phyloP scores from a whole-genome alignment of 2,329 filamentous ascomycete species.

The Verticillium zaregamsianum region DNA sequence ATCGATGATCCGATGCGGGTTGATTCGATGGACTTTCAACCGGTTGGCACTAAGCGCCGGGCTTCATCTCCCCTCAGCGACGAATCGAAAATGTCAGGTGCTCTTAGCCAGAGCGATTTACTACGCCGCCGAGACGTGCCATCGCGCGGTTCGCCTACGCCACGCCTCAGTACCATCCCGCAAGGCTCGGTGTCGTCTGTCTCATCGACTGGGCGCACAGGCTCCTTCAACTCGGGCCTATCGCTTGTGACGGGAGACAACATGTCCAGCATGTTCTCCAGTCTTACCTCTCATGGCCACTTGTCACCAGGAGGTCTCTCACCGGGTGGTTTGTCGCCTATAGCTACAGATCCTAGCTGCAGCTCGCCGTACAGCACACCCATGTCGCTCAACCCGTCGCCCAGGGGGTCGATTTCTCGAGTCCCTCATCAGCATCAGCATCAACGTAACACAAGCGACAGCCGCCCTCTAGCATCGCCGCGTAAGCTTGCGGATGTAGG shows the following conservation, averaged over 20 bases:
- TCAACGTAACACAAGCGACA: constrained; percentile 40
- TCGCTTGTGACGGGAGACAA: neutral
- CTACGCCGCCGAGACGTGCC: constrained; percentile 43
- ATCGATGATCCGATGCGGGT: constrained; percentile 36
- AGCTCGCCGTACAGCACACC: constrained; percentile 47
- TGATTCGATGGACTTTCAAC: constrained; percentile 28
- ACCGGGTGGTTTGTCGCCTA: constrained; percentile 47
- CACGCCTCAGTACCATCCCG: constrained; percentile 42
- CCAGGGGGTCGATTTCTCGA: constrained; percentile 40
- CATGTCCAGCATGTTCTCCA: neutral
- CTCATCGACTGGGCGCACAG: constrained; percentile 19
- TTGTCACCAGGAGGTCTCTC: constrained; percentile 42
- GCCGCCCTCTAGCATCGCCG: constrained; percentile 39
- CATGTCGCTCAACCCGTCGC: constrained; percentile 44
- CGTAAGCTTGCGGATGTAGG: constrained; percentile 48
- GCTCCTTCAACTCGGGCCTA: constrained; percentile 33
- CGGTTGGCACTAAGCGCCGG: constrained; percentile 48
- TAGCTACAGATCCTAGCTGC: constrained; percentile 32
- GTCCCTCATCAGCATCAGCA: constrained; percentile 42
- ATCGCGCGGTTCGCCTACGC: constrained; percentile 48
- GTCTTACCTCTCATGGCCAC: constrained; percentile 34
- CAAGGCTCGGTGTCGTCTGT: constrained; percentile 39
- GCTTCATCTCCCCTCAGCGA: constrained; percentile 51
- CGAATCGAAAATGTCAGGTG: constrained; percentile 35
- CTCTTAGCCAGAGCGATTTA: constrained; percentile 36